Percentiles rank a stretch among this genome's conserved stretches.
Conservation (phyloP, 2,329 filamentous ascomycete species). For the Talaromyces marneffei region DNA sequence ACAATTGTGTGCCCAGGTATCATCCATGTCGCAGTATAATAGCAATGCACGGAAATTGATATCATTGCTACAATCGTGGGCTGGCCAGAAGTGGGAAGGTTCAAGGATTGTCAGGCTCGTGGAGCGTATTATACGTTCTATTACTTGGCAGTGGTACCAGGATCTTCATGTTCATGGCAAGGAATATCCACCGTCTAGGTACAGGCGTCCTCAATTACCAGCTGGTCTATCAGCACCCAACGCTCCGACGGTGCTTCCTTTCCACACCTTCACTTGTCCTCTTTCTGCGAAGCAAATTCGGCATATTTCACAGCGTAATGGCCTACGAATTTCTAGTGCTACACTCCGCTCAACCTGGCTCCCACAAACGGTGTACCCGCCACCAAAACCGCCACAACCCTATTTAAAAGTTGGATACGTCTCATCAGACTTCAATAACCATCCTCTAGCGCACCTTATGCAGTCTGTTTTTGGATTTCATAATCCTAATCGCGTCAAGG, state of each 20-base stretch:
- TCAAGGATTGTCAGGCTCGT: conserved; percentile 75
- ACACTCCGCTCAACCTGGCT: conserved; percentile 85
- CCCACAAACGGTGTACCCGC: conserved; percentile 71
- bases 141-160: conserved; percentile 81
- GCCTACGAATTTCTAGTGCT: conserved; percentile 83
- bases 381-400: conserved; percentile 73
- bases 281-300: conserved; percentile 87
- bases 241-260: conserved; percentile 89
- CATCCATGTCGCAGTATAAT: conserved; percentile 27
- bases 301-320: conserved; percentile 91
- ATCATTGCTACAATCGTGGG: conserved; percentile 53
- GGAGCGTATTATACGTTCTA: conserved; percentile 72
- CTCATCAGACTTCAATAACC: conserved; percentile 98
- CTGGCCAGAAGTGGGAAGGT: conserved; percentile 77
- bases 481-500: conserved; percentile 64
- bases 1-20: conserved; percentile 47
- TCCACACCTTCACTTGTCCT: conserved; percentile 95
- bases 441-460: conserved; percentile 94
- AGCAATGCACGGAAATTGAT: conserved; percentile 27
- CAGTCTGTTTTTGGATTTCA: conserved; percentile 97
- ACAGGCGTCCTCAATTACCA: conserved; percentile 69
- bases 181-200: conserved; percentile 53
- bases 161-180: conserved; percentile 65
- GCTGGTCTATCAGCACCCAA: conserved; percentile 68
- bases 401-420: conserved; percentile 91